Percentiles rank a stretch among this genome's conserved stretches.
phyloP scores from a whole-genome alignment of 2,329 filamentous ascomycete species.

The Aspergillus sp. region DNA sequence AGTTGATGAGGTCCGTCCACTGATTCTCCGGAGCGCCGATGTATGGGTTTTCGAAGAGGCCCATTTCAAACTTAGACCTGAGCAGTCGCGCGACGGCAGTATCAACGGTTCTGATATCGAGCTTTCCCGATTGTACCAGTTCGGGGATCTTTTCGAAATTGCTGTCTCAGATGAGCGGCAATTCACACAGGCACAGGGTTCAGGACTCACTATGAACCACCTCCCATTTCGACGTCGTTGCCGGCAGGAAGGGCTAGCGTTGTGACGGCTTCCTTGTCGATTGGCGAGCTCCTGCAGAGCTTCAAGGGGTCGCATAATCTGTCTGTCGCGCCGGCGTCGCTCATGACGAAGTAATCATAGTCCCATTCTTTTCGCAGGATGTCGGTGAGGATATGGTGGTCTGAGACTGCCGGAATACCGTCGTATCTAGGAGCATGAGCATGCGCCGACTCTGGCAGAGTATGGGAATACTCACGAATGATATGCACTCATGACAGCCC shows the following conservation, averaged over 20 bases:
- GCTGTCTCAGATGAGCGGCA: conserved; percentile 14
- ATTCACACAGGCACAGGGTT: neutral
- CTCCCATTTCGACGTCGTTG: conserved; percentile 67
- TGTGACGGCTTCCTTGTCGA: conserved; percentile 58
- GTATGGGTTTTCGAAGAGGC: conserved; percentile 63
- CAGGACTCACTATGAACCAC: conserved; percentile 49
- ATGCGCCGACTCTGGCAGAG: too few species aligned
- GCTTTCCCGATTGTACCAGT: conserved; percentile 52
- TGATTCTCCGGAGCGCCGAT: conserved; percentile 47
- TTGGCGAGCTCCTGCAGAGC: conserved; percentile 50
- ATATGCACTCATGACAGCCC: conserved; percentile 64
- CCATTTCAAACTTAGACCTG: conserved; percentile 58
- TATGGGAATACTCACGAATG: conserved; percentile 42
- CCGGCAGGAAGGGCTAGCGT: conserved; percentile 56
- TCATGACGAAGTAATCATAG: conserved; percentile 57
- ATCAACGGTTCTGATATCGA: conserved; percentile 53
- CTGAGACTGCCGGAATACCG: conserved; percentile 57
- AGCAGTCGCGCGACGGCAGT: conserved; percentile 57
- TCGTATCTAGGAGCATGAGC: conserved; percentile 48
- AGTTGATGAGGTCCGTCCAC: conserved; percentile 53
- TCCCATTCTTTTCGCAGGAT: conserved; percentile 65
- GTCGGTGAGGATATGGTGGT: conserved; percentile 56
- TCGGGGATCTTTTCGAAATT: conserved; percentile 59
- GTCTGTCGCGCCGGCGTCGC: conserved; percentile 63
- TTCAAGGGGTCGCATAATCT: conserved; percentile 55